Evolutionary conservation across 2,329 filamentous ascomycete genomes (phyloP), one percentile per base, ranked within the genome.

Genomic region (Pseudogymnoascus verrucosus): DNA sequence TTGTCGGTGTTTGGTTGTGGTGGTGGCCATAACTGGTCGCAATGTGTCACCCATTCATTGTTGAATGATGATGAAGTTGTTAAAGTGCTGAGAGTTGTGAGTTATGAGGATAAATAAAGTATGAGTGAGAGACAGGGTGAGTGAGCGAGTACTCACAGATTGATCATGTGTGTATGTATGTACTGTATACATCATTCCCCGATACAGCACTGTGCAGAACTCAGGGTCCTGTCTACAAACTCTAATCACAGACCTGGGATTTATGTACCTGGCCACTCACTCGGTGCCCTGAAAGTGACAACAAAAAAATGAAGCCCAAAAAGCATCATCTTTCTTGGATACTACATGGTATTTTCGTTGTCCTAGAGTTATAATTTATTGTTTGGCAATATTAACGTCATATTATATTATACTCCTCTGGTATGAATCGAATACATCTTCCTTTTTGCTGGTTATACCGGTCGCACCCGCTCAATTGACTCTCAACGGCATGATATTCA

Each of bases 201-300:
- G 12, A 54, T 54, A 54, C 47, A 31, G 8, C n/a, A 1, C 14
- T 16, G 26, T 54, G 47, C 47, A 54, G 47, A 31, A 54, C 7
- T 54, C 47, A 54, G 47, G 47, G 47, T 54, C 47, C 47, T 54
- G 26, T 54, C 47, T 54, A 54, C 47, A 54, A 44, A 54, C 26
- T 54, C 10, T 54, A 54, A 31, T 54, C 26, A 31, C n/a, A 2
- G 14, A 31, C 28, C 10, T 2, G 28, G 28, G 28, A 10, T 10
- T 31, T 31, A 31, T 31, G 28, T 31, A 31, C 28, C 28, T 8
- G 28, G 2, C 8, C 28, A 31, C 28, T 31, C 28, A 31, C 28
- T 31, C 28, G 7, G 28, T 10, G 28, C 28, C 28, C 28, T 31
- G 28, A 31, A 31, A 31, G 28, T 31, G 28, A 31, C 28, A 31